Evolutionary conservation across 192 early-diverging fungal species (phyloP), one percentile per base, ranked within the genome.

Genomic region (Mortierella hygrophila): DNA sequence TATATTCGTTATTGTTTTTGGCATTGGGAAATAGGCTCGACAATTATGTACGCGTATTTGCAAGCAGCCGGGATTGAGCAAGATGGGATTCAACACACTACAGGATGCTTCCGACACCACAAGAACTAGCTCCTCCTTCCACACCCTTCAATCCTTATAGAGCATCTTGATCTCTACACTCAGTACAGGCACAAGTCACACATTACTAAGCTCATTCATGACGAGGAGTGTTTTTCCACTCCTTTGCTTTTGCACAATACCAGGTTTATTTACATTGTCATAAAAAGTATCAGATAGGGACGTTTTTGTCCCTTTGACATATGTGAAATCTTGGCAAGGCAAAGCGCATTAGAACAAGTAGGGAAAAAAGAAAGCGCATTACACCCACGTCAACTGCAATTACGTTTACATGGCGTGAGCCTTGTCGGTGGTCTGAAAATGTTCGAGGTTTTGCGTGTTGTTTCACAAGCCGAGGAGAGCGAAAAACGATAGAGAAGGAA

Each of bases 11-110:
- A 10, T 35, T 37, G 13, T 42, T 40, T 37, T 42, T 46, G 44
- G 44, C 68, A 10, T 41, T 46, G 0, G 37, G 70, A 16, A 32
- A 52, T 75, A 83, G 82, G 83, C 20, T 60, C 79, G 11, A 86
- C 84, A 1, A 86, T 86, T 72, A 86, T 86, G 71, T 76, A 81
- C 35, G 41, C 84, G 2, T 86, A 81, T 23, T 23, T 86, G 63
- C 75, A 77, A 26, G 84, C 84, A 3, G 21, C 81, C 5, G 84
- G 84, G n/a, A 80, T 86, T n/a, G 84, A 86, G 42, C 29, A 68
- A 4, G 71, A 77, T 8, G 79, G 80, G 21, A 55, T 38, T 41
- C 80, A 81, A n/a, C 80, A 81, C 41, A 57, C 29, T 4, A 9
- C 8, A 4, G 46, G 52, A 10, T 81, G 80, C 44, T 81, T 80